Evolutionary conservation across 2,329 filamentous ascomycete species (phyloP), one percentile per base, ranked within the genome.

Genomic region (Neodidymelliopsis sp.): DNA sequence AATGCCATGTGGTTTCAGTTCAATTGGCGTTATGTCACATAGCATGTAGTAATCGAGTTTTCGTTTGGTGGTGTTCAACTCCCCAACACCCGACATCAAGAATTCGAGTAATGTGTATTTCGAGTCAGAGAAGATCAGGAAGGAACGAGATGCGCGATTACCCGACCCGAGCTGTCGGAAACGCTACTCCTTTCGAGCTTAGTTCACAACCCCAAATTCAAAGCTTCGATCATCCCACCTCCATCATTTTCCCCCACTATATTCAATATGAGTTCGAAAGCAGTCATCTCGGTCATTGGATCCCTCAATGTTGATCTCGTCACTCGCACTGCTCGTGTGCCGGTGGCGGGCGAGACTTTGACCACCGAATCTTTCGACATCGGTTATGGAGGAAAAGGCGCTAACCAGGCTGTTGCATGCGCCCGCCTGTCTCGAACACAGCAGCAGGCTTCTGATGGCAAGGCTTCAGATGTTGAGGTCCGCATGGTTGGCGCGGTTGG

Each of bases 261-360:
- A 44, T 38, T 9, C 45, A 54, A 35, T 23, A 68, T 66, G 62
- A 38, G 61, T 48, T 44, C 63, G n/a, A 64, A 66, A 25, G 72
- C 79, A 19, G 68, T 77, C 37, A 94, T 97, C 71, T 87, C 88
- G 56, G 84, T 97, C 55, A 86, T 97, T 60, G 93, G 93, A 63
- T 97, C 93, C 24, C 85, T 99, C 53, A 97, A 97, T 76, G 90
- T 90, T 70, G 93, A 99, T 77, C 86, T 97, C 56, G 90, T 96
- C 56, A 92, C 91, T 29, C 86, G 90, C 64, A 94, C 94, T 24
- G 80, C 90, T 4, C 90, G 93, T 56, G 85, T 96, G 56, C 93
- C 94, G 1, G 77, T 81, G 1, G 86, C 88, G 1, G 94, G 93
- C 59, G 93, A 99, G 76, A 97, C 93, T 2, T 81, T 97, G 40